Evolutionary conservation across 2,329 filamentous ascomycete species (phyloP).

Genomic region (Sphaerulina musiva): DNA sequence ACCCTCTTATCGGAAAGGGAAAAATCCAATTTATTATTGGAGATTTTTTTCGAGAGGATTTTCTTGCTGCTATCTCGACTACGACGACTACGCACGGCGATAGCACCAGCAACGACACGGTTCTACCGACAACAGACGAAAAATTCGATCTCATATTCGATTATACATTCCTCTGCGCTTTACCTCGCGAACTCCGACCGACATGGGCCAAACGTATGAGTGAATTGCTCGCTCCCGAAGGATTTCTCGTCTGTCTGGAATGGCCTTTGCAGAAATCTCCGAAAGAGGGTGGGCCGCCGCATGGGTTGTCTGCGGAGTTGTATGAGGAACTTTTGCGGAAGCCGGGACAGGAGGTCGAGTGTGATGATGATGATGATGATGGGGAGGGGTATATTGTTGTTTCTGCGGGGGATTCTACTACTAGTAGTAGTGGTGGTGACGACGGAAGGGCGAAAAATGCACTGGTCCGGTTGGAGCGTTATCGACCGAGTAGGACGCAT

Average conservation of each 20-base stretch:
- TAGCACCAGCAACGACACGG: too few species aligned
- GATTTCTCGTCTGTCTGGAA: slow-evolving; percentile 61
- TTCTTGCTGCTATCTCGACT: too few species aligned
- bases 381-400: slow-evolving; percentile 33
- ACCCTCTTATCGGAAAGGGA: too few species aligned
- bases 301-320: slow-evolving; percentile 59
- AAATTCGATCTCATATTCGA: slow-evolving; percentile 62
- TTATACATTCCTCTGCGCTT: slow-evolving; percentile 58
- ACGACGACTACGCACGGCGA: too few species aligned
- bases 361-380: slow-evolving; percentile 51
- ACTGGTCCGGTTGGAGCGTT: slow-evolving; percentile 47
- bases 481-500: slow-evolving; percentile 52
- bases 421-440: too few species aligned
- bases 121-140: slow-evolving; percentile 21
- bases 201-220: slow-evolving; percentile 52
- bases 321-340: slow-evolving; percentile 65
- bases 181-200: slow-evolving; percentile 50
- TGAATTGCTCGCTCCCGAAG: slow-evolving; percentile 47
- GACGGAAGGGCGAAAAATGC: slow-evolving; percentile 42
- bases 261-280: slow-evolving; percentile 57
- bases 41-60: too few species aligned
- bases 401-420: slow-evolving; percentile 3
- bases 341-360: slow-evolving; percentile 61
- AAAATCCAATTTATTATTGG: too few species aligned
- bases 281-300: slow-evolving; percentile 63